Percentiles rank a stretch among this genome's conserved stretches.
These are phyloP conservation scores for Suillus subluteus DNA, from an alignment of 768 basidiomycete genomes.

Conservation along the genomic window DNA sequence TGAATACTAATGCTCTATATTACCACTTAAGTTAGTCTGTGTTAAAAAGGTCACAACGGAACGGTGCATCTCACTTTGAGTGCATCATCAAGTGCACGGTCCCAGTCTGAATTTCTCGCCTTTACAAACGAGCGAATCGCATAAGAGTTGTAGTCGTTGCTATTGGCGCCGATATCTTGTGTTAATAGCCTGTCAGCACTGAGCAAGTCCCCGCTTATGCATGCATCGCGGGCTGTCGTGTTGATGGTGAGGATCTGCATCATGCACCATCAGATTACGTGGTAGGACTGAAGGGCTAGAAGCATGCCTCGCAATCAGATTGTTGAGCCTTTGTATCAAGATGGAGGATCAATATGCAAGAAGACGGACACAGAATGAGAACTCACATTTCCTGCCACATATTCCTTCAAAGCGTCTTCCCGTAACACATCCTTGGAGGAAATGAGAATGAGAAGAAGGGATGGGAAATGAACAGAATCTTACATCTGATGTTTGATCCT, in stretches of 20 bases:
- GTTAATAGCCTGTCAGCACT: background rate
- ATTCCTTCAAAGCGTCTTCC: background rate
- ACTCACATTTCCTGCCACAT: background rate
- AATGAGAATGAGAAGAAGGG: background rate
- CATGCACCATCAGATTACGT: background rate
- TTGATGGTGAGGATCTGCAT: background rate
- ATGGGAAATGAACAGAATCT: background rate
- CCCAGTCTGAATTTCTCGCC: background rate
- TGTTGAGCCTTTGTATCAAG: background rate
- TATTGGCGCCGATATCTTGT: background rate
- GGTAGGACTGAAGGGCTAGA: background rate
- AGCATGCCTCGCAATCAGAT: background rate
- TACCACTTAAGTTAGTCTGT: background rate
- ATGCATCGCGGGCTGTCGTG: background rate
- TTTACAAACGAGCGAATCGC: background rate
- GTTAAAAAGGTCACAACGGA: background rate
- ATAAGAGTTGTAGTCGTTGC: background rate
- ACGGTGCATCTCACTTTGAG: background rate
- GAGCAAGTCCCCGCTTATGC: background rate
- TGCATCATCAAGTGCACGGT: background rate
- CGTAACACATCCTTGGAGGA: background rate
- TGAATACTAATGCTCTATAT: background rate
- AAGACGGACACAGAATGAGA: background rate
- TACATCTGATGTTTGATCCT: background rate
- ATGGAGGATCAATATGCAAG: background rate